Percentiles rank a stretch among this genome's conserved stretches.
Evolutionary conservation across 1,139 yeast species (phyloP).

Genomic region (Yamadazyma triangularis): DNA sequence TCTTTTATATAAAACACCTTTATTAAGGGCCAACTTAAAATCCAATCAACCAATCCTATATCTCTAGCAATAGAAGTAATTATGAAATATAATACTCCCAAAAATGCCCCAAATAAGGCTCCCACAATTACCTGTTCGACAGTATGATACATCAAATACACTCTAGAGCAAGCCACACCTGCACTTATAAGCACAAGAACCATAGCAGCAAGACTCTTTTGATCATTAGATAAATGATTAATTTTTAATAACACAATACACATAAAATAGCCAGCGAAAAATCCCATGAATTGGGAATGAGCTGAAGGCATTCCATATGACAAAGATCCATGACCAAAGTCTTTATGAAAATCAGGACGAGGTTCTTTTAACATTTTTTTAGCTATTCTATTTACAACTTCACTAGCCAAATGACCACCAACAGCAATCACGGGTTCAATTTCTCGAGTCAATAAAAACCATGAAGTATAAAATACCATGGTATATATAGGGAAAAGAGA

Average conservation of each 20-base stretch:
- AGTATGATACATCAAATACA: conserved; percentile 76
- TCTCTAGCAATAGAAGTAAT: conserved; percentile 52
- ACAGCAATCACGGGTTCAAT: conserved; percentile 81
- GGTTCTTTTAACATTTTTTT: conserved; percentile 66
- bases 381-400: conserved; percentile 62
- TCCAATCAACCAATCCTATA: conserved; percentile 56
- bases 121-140: conserved; percentile 74
- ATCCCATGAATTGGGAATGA: conserved; percentile 94
- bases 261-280: conserved; percentile 61
- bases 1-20: conserved; percentile 53
- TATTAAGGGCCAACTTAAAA: conserved; percentile 46
- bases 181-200: conserved; percentile 26
- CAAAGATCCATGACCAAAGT: conserved; percentile 39
- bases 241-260: conserved; percentile 35
- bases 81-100: conserved; percentile 58
- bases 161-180: conserved; percentile 69
- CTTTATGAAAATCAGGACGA: conserved; percentile 63
- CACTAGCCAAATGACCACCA: conserved; percentile 81
- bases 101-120: conserved; percentile 50
- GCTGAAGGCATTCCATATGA: conserved; percentile 98
- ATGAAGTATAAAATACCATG: conserved; percentile 74
- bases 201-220: conserved; percentile 19
- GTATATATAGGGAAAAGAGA: conserved; percentile 82
- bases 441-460: conserved; percentile 80
- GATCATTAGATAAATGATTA: conserved; percentile 14